Conservation (phyloP, 2,329 filamentous ascomycete species). For the Calonectria pauciramosa region DNA sequence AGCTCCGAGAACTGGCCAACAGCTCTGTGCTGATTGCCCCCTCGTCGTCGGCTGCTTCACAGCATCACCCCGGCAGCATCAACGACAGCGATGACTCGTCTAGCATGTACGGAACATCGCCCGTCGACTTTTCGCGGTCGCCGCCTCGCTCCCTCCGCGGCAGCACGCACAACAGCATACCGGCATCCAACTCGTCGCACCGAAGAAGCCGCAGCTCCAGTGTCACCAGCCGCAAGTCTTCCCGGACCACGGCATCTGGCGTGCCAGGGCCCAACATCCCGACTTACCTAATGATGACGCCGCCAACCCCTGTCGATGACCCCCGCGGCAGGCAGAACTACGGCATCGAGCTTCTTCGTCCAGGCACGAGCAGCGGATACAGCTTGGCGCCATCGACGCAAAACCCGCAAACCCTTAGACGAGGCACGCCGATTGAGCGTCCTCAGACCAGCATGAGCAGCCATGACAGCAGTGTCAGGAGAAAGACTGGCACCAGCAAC, state of each 20-base stretch:
- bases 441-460: constrained; percentile 52
- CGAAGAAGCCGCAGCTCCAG: constrained; percentile 68
- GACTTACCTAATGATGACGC: constrained; percentile 62
- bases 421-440: constrained; percentile 42
- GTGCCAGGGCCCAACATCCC: constrained; percentile 50
- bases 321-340: constrained; percentile 39
- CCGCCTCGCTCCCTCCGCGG: constrained; percentile 67
- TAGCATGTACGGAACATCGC: constrained; percentile 66
- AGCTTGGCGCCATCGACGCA: constrained; percentile 31
- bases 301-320: constrained; percentile 57
- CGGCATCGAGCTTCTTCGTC: constrained; percentile 49
- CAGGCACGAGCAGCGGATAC: constrained; percentile 50
- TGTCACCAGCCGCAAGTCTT: constrained; percentile 61
- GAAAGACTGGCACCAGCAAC: constrained; percentile 48
- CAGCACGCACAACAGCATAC: constrained; percentile 63
- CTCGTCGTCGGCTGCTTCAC: constrained; percentile 53
- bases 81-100: constrained; percentile 71
- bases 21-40: constrained; percentile 75
- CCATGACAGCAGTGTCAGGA: constrained; percentile 42
- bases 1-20: constrained; percentile 86
- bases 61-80: constrained; percentile 57
- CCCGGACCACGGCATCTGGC: constrained; percentile 50
- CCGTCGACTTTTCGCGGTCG: constrained; percentile 71
- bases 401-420: constrained; percentile 40
- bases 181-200: constrained; percentile 53